phyloP scores from a whole-genome alignment of 2,329 filamentous ascomycete species.

The Botrytis aclada region DNA sequence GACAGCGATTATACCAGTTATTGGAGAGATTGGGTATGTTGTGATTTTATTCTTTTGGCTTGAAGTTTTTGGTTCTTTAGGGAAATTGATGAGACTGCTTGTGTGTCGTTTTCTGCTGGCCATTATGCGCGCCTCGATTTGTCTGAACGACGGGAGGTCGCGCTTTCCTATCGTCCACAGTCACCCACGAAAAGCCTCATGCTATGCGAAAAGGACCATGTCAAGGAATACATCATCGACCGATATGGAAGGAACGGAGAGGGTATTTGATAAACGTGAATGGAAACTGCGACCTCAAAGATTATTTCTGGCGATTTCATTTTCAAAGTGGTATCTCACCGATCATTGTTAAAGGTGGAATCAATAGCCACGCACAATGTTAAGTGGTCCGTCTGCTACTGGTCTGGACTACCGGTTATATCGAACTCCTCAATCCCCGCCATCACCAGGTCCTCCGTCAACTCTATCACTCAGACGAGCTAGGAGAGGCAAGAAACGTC shows the following conservation, averaged over 20 bases:
- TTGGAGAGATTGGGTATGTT: slow-evolving; percentile 95
- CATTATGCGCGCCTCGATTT: slow-evolving; percentile 8
- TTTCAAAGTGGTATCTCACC: neutral
- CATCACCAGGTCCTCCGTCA: neutral
- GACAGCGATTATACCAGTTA: slow-evolving; percentile 99
- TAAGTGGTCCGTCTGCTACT: too few relatives aligned
- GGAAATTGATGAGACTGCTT: neutral
- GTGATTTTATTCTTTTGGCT: slow-evolving; percentile 22
- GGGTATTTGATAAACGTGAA: neutral
- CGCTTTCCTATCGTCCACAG: neutral
- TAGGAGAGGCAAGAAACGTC: slow-evolving; percentile 9
- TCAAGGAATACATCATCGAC: neutral
- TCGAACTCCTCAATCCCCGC: neutral
- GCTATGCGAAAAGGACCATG: neutral
- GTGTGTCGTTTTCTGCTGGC: neutral
- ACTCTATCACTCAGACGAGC: neutral
- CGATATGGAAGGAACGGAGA: neutral
- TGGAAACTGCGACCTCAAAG: neutral
- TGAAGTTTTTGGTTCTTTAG: slow-evolving; percentile 13
- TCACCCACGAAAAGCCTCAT: neutral
- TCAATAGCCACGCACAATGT: neutral
- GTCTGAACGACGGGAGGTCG: neutral
- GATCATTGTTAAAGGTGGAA: neutral
- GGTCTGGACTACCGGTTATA: neutral
- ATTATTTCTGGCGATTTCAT: neutral